Base-by-base conservation (phyloP, 768 basidiomycete genomes). In the Mrakia gelida region DNA sequence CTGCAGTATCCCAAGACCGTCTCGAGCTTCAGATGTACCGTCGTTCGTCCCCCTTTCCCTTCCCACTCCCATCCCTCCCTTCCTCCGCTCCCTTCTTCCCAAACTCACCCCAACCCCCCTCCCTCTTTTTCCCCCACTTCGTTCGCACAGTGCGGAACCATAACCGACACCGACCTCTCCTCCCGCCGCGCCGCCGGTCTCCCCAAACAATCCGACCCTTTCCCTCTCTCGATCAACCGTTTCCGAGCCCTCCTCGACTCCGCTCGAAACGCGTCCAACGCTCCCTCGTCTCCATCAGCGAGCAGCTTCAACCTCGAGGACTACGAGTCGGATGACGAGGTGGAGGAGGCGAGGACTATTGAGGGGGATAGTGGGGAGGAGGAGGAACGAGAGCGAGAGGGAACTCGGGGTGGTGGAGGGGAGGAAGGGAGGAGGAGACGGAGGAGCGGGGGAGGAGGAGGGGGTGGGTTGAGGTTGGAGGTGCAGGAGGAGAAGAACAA, bases 341-440 rank as follows among this genome's bases (percentile, higher is more conserved):
- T 79, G 23, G 68, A 68, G 8, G 78, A 79, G 28, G 78, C 78
- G 5, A 28, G 63, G 54, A 79, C 78, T 3, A 38, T 79, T 28
- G 78, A 79, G 49, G 78, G 78, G 16, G 78, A 79, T 56, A 79
- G 78, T 30, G 63, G 63, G 30, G 72, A 72, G 38, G 77, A 78
- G n/a, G 77, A 78, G 45, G 74, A 79, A 3, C 9, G 71, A 21
- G 49, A 70, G 16, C 16, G 11, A 0, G 65, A 68, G 11, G 62
- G 38, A 8, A 38, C n/a, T n/a, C n/a, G n/a, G 26, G 11, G 26
- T 15, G 7, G 23, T 32, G 32, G n/a, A 21, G 62, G 5, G 62
- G 23, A 63, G 62, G 62, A 10, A 23, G 70, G 21, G 7, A 45
- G 18, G 38, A 52, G 49, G 30, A 26, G 49, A 5, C 2, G 45